Conservation (phyloP, 257 asterid genomes). For the Avicennia marina region DNA sequence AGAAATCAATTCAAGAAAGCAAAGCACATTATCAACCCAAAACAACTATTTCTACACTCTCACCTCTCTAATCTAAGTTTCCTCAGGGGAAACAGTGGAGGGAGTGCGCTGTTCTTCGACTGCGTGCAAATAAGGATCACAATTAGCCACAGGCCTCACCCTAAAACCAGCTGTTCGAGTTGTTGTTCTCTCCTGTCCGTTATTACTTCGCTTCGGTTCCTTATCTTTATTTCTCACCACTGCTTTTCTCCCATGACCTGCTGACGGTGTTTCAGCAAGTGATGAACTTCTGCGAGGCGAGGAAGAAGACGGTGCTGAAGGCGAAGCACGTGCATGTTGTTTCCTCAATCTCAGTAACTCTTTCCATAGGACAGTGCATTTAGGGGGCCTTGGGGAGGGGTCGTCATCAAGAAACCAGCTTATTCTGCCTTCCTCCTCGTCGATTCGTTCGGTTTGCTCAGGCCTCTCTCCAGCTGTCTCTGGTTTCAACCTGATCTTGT, state of each 20-base stretch:
- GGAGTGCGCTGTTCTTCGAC: slow-evolving; percentile 45
- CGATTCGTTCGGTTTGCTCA: neutral
- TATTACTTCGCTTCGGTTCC: slow-evolving; percentile 43
- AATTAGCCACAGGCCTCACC: slow-evolving; percentile 65
- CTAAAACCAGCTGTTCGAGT: slow-evolving; percentile 43
- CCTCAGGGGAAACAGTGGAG: slow-evolving; percentile 56
- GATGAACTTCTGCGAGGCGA: slow-evolving; percentile 29
- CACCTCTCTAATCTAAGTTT: slow-evolving; percentile 42
- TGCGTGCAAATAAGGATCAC: slow-evolving; percentile 65
- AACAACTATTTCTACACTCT: slow-evolving; percentile 22
- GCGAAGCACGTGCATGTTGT: slow-evolving; percentile 44
- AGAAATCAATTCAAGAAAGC: no score
- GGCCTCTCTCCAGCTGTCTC: slow-evolving; percentile 16
- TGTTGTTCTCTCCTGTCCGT: slow-evolving; percentile 53
- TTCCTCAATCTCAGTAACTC: slow-evolving; percentile 68
- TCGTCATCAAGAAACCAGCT: slow-evolving; percentile 83
- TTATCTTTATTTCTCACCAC: slow-evolving; percentile 32
- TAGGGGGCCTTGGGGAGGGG: slow-evolving; percentile 94
- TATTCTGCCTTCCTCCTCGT: slow-evolving; percentile 39
- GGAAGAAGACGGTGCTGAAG: slow-evolving; percentile 41
- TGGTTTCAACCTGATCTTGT: slow-evolving; percentile 35
- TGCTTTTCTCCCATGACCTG: slow-evolving; percentile 30
- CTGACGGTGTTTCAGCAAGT: no score
- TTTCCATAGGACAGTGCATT: slow-evolving; percentile 84
- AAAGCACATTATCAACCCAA: no score